These are phyloP conservation scores for Taxawa tesnikishii DNA, from an alignment of 2,329 filamentous ascomycete genomes.

Conservation along the genomic window DNA sequence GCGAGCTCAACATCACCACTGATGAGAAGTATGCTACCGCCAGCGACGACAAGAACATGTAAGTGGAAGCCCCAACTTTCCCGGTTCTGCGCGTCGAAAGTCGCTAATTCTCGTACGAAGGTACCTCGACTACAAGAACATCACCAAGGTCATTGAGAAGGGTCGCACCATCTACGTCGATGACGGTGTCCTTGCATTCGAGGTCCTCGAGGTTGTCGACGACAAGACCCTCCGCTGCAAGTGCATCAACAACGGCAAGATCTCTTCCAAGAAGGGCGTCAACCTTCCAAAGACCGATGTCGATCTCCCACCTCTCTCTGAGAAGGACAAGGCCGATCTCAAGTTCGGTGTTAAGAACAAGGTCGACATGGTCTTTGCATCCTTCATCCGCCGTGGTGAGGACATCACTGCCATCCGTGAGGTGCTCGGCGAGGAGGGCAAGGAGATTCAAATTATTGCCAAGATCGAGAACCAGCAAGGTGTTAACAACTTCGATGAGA, in stretches of 20 bases:
- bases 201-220: slow-evolving; percentile 78
- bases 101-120: slow-evolving; percentile 33
- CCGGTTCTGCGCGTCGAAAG: neutral
- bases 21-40: slow-evolving; percentile 80
- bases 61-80: slow-evolving; percentile 25
- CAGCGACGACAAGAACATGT: slow-evolving; percentile 91
- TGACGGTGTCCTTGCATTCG: slow-evolving; percentile 93
- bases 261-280: slow-evolving; percentile 98
- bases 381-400: slow-evolving; percentile 88
- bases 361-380: slow-evolving; percentile 98
- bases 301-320: slow-evolving; percentile 89
- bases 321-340: slow-evolving; percentile 95
- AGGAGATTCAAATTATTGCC: slow-evolving; percentile 97
- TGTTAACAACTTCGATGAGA: slow-evolving; percentile 99
- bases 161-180: slow-evolving; percentile 97
- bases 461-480: slow-evolving; percentile 99
- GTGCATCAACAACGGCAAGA: slow-evolving; percentile 95
- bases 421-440: slow-evolving; percentile 81
- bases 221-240: slow-evolving; percentile 77
- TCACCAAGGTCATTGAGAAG: slow-evolving; percentile 88
- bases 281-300: slow-evolving; percentile 98
- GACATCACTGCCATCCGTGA: slow-evolving; percentile 89
- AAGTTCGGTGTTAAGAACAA: slow-evolving; percentile 95
- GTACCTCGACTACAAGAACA: slow-evolving; percentile 99
- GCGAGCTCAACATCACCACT: slow-evolving; percentile 89